Conservation (phyloP, 495 filamentous ascomycete genomes). For the Aspergillus mulundensis region DNA sequence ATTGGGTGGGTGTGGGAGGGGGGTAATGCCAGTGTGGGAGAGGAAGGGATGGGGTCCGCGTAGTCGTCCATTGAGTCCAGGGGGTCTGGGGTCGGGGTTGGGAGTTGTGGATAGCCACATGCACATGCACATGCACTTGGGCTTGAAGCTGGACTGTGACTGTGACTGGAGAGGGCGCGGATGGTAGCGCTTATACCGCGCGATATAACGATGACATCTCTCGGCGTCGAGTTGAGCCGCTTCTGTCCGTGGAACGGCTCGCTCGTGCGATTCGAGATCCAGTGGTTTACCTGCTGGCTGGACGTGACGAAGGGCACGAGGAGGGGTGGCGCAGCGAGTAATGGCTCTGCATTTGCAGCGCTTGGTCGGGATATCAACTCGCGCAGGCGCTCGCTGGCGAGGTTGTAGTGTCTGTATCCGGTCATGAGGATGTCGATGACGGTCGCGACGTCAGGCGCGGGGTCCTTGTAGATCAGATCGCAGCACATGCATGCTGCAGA, state of each 20-base stretch:
- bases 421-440: slow-evolving; percentile 1
- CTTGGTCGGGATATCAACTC: background rate
- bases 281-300: slow-evolving; percentile 2
- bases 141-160: background rate
- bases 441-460: background rate
- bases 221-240: background rate
- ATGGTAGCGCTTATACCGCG: background rate
- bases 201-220: background rate
- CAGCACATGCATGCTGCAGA: slow-evolving; percentile 2
- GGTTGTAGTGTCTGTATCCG: background rate
- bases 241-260: background rate
- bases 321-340: background rate
- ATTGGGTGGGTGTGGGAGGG: background rate
- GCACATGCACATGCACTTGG: no score
- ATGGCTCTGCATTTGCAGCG: background rate
- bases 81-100: background rate
- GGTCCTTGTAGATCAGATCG: background rate
- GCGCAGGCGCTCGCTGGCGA: background rate
- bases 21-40: background rate
- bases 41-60: background rate
- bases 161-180: background rate
- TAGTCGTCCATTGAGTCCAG: background rate
- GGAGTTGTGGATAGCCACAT: background rate
- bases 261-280: background rate
- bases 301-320: background rate